A percentile compares a stretch with the other conserved stretches of the same genome.
Evolutionary conservation across 148 eudicot species (phyloP).

Genomic region (Cornus kousa): DNA sequence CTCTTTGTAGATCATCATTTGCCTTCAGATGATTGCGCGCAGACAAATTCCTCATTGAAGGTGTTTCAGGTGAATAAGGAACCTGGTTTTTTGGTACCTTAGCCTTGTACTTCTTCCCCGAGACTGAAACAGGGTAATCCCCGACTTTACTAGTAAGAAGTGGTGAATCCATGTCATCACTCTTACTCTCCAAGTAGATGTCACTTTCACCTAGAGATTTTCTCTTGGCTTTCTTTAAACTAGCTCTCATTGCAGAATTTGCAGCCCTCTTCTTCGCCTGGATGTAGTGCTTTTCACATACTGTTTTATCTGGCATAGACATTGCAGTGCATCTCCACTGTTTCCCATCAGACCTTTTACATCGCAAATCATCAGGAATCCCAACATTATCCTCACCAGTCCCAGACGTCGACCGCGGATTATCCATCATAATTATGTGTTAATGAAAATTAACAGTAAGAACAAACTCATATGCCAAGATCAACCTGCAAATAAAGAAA

Average conservation of each 20-base stretch:
- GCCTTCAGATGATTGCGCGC: slow-evolving; percentile 33
- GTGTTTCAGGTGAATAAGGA: slow-evolving; percentile 55
- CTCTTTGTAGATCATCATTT: slow-evolving; percentile 55
- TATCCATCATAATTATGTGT: slow-evolving; percentile 43
- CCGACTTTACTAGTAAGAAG: slow-evolving; percentile 29
- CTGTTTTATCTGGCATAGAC: slow-evolving; percentile 99
- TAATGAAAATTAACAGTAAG: not conserved
- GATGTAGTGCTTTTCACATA: slow-evolving; percentile 93
- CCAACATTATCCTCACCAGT: slow-evolving; percentile 66
- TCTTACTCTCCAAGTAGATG: slow-evolving; percentile 66
- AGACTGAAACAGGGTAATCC: slow-evolving; percentile 43
- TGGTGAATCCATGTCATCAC: slow-evolving; percentile 73
- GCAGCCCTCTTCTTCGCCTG: slow-evolving; percentile 99
- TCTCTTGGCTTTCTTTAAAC: slow-evolving; percentile 71
- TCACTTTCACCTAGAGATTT: slow-evolving; percentile 59
- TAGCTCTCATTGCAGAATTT: slow-evolving; percentile 86
- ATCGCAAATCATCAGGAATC: slow-evolving; percentile 87
- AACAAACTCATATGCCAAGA: not conserved
- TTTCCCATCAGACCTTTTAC: slow-evolving; percentile 96
- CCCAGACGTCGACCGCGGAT: slow-evolving; percentile 35
- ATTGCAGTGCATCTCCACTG: slow-evolving; percentile 98
- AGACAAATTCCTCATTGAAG: slow-evolving; percentile 36
- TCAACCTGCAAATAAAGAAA: slow-evolving; percentile 14
- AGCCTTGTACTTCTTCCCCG: slow-evolving; percentile 45
- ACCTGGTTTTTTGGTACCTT: slow-evolving; percentile 36